Evolutionary conservation across 495 filamentous ascomycete species (phyloP), one percentile per base, ranked within the genome.

Genomic region (Penicillium lagena): DNA sequence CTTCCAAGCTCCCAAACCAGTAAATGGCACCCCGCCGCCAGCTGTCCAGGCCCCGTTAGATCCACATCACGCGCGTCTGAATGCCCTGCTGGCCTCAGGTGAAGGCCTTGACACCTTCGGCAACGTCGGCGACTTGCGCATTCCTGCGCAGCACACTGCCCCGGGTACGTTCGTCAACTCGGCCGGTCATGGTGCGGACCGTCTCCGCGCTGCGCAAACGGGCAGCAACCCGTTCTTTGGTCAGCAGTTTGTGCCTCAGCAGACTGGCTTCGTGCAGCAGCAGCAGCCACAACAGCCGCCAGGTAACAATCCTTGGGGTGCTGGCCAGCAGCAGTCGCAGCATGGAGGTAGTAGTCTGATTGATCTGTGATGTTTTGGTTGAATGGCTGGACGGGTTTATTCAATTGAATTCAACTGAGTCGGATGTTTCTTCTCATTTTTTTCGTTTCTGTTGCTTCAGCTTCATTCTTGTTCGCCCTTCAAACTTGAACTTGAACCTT

Each of bases 41-140:
- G 22, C 22, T 3, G 4, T 6, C 2, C 22, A 22, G 22, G 22
- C 44, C 59, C 39, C 66, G 68, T 40, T 6, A 6, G 84, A 86
- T 56, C 85, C 91, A 35, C 86, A 95, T 53, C 82, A 90, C 54
- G 79, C 84, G n/a, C 81, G 77, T 55, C 81, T 99, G 43, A 96
- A 97, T 53, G 80, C 86, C n/a, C 83, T 99, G 10, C 79, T 99
- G 36, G 77, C 86, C 7, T 74, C 73, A 15, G 90, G 93, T 45
- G 94, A 96, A 36, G 93, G 93, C 15, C 83, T 89, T 69, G 93
- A 99, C 60, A 97, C 94, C 1, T 99, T 96, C 61, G 93, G 93
- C 41, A 99, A 99, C 58, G 86, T 85, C 33, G 93, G 93, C 43
- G 83, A 97, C 42, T 75, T 96, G 29, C 89, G 93, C 63, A 95